phyloP scores from a whole-genome alignment of 2,329 filamentous ascomycete genomes.

The Hawksworthiomyces lignivorus region DNA sequence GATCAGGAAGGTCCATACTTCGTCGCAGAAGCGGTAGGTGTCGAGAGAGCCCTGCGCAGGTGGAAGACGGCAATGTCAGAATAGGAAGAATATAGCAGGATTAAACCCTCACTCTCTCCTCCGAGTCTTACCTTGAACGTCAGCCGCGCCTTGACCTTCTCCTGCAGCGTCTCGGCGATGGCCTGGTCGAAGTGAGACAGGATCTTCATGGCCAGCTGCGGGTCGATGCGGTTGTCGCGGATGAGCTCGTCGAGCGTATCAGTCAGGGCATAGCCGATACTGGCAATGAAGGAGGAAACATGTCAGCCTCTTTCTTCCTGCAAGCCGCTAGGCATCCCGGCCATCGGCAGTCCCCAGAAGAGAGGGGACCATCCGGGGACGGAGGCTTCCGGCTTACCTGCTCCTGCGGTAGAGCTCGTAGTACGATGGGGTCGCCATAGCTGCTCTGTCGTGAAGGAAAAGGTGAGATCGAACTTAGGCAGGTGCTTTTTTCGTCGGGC shows the following conservation, averaged over 20 bases:
- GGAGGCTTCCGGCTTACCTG: slow-evolving; percentile 61
- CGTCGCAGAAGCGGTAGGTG: slow-evolving; percentile 98
- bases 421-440: slow-evolving; percentile 43
- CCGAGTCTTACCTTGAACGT: slow-evolving; percentile 61
- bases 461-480: too few species aligned
- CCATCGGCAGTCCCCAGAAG: neutral
- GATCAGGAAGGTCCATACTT: slow-evolving; percentile 99
- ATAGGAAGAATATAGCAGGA: too few species aligned
- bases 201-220: slow-evolving; percentile 97
- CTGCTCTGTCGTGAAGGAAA: slow-evolving; percentile 2
- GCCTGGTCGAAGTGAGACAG: slow-evolving; percentile 90
- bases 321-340: too few species aligned
- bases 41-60: slow-evolving; percentile 75
- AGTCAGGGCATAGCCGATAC: slow-evolving; percentile 86
- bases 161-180: slow-evolving; percentile 82
- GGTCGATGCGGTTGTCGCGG: slow-evolving; percentile 88
- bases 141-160: slow-evolving; percentile 84
- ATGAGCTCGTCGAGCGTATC: slow-evolving; percentile 94
- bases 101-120: too few species aligned
- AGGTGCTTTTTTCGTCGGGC: too few species aligned
- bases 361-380: too few species aligned
- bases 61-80: too few species aligned
- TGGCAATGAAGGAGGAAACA: slow-evolving; percentile 31
- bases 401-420: slow-evolving; percentile 98
- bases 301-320: neutral